Evolutionary conservation across 345 rosid species (phyloP), one percentile per base, ranked within the genome.

Genomic region (Citrus maxima): DNA sequence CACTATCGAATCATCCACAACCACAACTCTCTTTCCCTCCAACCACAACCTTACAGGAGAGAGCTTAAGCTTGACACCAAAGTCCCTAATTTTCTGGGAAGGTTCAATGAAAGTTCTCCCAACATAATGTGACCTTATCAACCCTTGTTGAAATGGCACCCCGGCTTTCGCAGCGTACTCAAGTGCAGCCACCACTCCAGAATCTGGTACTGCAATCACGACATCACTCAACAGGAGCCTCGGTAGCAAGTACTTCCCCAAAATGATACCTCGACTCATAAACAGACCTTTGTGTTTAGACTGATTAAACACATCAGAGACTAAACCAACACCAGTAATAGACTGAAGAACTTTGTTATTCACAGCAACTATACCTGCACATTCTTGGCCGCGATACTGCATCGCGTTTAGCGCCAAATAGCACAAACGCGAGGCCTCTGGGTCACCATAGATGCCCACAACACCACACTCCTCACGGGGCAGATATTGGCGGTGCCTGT

Each of bases 101-200:
- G 99, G 98, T 81, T 94, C 97, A 0, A 96, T 96, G 74, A 96
- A 96, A 18, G 99, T 96, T 82, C 97, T 91, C 14, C 99, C 98
- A 0, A 94, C 97, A 82, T 96, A 90, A 77, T 96, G 99, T 27
- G 99, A 94, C 84, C 99, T 89, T 8, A 96, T 94, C 80, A 94
- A 28, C 5, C 99, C 99, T 49, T 89, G 97, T 40, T 96, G 95
- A 83, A 92, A 96, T 12, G 97, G 82, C 2, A 93, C 98, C 10
- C 98, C 98, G 0, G 93, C 92, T 78, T 93, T 94, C 5, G 89
- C 91, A 0, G 99, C 95, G 59, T 94, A 94, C 9, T 97, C 99
- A 1, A 92, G 90, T 14, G 99, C 98, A 71, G 99, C 97, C 76
- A 94, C 99, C 3, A 96, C 97, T 0, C 99, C 99, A 7, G 99